These are phyloP conservation scores for Tetracentron sinense DNA, from an alignment of 164 flowering plant species.

Conservation along the genomic window DNA sequence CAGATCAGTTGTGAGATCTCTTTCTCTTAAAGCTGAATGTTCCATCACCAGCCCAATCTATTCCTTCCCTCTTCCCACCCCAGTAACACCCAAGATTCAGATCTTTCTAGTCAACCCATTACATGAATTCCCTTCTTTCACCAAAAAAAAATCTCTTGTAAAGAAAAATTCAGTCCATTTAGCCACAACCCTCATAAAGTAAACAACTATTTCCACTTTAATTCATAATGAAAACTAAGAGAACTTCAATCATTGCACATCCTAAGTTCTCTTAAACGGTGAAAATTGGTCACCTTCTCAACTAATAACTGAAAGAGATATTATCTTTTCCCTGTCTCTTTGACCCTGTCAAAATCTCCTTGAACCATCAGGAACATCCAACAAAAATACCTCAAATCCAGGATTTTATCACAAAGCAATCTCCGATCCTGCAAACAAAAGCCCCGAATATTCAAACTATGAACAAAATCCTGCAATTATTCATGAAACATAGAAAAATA, in stretches of 20 bases:
- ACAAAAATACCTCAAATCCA: too few relatives aligned
- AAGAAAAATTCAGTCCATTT: not conserved
- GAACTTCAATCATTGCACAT: not conserved
- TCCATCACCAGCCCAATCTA: conserved; percentile 28
- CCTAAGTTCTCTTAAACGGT: not conserved
- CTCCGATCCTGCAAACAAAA: not conserved
- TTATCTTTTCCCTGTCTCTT: not conserved
- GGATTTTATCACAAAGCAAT: not conserved
- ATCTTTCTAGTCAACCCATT: conserved; percentile 4
- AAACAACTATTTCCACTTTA: not conserved
- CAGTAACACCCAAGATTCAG: not conserved
- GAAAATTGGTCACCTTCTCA: not conserved
- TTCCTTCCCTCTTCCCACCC: not conserved
- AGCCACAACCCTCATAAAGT: not conserved
- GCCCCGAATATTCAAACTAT: not conserved
- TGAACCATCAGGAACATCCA: not conserved
- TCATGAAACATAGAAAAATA: too few relatives aligned
- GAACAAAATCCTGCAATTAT: not conserved
- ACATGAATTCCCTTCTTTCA: not conserved
- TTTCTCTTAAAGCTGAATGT: conserved; percentile 21
- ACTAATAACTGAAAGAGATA: not conserved
- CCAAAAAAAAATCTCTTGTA: not conserved
- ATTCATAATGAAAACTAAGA: too few relatives aligned
- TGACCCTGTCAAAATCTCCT: not conserved
- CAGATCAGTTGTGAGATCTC: conserved; percentile 38